phyloP scores from a whole-genome alignment of 371 early-diverging fungal genomes.

The Mortierella sp. region DNA sequence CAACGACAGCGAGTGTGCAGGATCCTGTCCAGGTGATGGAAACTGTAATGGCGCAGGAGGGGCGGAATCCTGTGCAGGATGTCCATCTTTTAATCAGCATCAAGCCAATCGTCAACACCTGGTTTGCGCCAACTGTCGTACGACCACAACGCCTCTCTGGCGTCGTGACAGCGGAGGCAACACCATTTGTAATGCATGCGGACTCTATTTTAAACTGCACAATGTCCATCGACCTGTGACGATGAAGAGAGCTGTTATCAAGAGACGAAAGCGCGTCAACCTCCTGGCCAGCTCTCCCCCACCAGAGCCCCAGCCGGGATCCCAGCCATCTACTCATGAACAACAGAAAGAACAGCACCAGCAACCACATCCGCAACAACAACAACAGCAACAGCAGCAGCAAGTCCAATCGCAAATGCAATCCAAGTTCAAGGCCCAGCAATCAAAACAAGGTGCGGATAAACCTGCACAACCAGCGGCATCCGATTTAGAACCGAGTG shows the following conservation, averaged over 20 bases:
- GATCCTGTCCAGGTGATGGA: conserved; percentile 85
- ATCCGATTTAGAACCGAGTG: conserved; percentile 22
- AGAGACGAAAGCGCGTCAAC: conserved; percentile 80
- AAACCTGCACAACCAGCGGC: conserved; percentile 6
- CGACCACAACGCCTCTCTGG: conserved; percentile 92
- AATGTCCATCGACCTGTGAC: conserved; percentile 80
- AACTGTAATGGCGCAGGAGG: conserved; percentile 88
- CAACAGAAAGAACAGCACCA: conserved; percentile 7
- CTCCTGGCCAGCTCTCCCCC: conserved; percentile 52
- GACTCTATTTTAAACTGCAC: conserved; percentile 88
- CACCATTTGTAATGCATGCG: conserved; percentile 90
- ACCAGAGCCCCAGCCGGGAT: conserved; percentile 11
- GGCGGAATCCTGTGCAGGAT: conserved; percentile 80
- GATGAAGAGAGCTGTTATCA: conserved; percentile 90
- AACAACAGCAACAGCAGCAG: conserved; percentile 7
- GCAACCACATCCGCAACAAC: conserved; percentile 11
- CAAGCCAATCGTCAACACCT: conserved; percentile 62
- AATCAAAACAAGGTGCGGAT: conserved; percentile 8
- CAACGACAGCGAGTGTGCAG: conserved; percentile 55
- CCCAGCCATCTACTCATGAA: conserved; percentile 2
- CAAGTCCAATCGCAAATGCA: conserved; percentile 5
- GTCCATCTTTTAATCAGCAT: conserved; percentile 83
- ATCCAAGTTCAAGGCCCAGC: conserved; percentile 8
- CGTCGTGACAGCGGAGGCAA: conserved; percentile 84
- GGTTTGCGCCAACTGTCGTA: conserved; percentile 85